Base-by-base conservation (phyloP, 371 early-diverging fungal genomes). In the Lichtheimia ramosa region DNA sequence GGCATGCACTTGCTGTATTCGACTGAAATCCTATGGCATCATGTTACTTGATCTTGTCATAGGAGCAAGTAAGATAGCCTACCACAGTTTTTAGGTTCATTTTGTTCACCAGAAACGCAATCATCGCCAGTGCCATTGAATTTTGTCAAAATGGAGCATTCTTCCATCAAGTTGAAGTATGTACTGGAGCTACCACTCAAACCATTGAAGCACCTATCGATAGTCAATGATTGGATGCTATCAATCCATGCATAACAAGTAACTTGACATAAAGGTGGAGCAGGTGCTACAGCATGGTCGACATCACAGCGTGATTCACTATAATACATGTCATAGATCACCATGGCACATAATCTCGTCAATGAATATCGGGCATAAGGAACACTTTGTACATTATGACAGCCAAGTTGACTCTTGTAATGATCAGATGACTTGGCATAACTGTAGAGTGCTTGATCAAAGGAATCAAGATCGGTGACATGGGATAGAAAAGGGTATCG, bases 311-410 rank as follows among this genome's bases (percentile, higher is more conserved):
- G 74, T 28, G 75, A 51, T 5, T 75, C 73, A 34, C 10, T 10
- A 53, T 59, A 58, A n/a, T 41, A 39, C 2, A 49, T 41, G 34
- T 79, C 74, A 55, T 77, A 75, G 18, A 77, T 64, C 12, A 81
- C 27, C 10, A 51, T 54, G 5, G 77, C 70, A 24, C 81, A 81
- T 34, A 75, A 5, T 25, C 62, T 60, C 21, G 68, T 68, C 5
- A 71, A 43, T 8, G 77, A 73, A 53, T 75, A 81, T 7, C 81
- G 77, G 58, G 77, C 77, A 48, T 77, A 77, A 53, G 74, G 73
- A 53, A 68, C 43, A 25, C 50, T 57, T 18, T 70, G 54, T 27
- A 57, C 57, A 13, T 68, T 63, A 1, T 46, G 49, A 25, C 77
- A 76, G 18, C 75, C 73, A 4, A 79, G 48, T 20, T 49, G 25